phyloP scores from a whole-genome alignment of 352 stramenopile genomes.

The Phytophthora rubi region DNA sequence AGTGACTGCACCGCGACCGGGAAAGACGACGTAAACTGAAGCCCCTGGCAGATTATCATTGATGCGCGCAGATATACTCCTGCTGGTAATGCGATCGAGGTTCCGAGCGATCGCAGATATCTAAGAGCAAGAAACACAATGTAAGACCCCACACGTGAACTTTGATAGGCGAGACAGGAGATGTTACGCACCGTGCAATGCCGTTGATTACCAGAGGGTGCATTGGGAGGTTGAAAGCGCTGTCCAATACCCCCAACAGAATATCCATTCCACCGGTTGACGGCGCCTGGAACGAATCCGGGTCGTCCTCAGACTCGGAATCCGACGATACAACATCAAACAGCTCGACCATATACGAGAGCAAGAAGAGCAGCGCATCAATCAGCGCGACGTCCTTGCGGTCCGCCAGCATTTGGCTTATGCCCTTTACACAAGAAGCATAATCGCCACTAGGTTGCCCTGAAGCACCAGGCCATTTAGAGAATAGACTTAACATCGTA shows the following conservation, averaged over 20 bases:
- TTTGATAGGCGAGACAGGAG: neutral
- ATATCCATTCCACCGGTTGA: slow-evolving; percentile 59
- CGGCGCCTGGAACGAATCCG: slow-evolving; percentile 23
- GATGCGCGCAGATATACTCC: slow-evolving; percentile 54
- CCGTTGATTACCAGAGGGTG: slow-evolving; percentile 70
- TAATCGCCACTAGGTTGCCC: slow-evolving; percentile 45
- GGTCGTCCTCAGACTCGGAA: slow-evolving; percentile 61
- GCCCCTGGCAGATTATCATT: slow-evolving; percentile 51
- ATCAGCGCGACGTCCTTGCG: slow-evolving; percentile 62
- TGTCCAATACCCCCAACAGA: slow-evolving; percentile 57
- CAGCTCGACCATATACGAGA: slow-evolving; percentile 81
- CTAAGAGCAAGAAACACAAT: slow-evolving; percentile 35
- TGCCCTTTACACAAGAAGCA: slow-evolving; percentile 64
- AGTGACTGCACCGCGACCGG: slow-evolving; percentile 54
- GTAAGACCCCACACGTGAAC: neutral
- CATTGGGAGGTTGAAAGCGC: slow-evolving; percentile 49
- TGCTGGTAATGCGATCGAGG: slow-evolving; percentile 58
- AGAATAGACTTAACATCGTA: slow-evolving; percentile 81
- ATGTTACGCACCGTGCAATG: slow-evolving; percentile 48
- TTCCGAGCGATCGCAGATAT: slow-evolving; percentile 67
- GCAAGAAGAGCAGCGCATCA: slow-evolving; percentile 74
- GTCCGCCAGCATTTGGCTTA: slow-evolving; percentile 56
- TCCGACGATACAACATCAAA: slow-evolving; percentile 85
- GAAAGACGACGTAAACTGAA: slow-evolving; percentile 57
- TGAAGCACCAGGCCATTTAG: slow-evolving; percentile 70